Evolutionary conservation across 1,139 yeast species (phyloP), one percentile per base, ranked within the genome.

Genomic region (Magnusiomyces suaveolens): DNA sequence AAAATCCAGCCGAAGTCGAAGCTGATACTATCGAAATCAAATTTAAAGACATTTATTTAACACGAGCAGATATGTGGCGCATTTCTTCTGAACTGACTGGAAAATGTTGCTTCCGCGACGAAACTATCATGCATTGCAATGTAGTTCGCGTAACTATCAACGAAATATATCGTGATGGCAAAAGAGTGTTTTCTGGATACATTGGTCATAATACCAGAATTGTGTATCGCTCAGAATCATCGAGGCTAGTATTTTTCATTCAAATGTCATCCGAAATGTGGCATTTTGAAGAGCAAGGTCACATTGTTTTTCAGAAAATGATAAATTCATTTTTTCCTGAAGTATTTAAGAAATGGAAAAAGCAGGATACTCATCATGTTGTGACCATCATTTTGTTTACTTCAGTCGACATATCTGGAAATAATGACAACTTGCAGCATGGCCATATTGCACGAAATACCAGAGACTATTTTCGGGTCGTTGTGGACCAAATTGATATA

Each of bases 251-350:
- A 14, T 87, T 90, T 51, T 75, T 94, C 58, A 82, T 94, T 52
- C 98, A 94, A 66, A 80, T 90, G 60, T 87, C 97, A 1, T 77
- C 85, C 46, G 99, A 94, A 65, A 94, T 92, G 97, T 94, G 97
- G 95, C 89, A 90, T 66, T 94, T 94, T 68, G 97, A 92, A 69
- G 97, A 90, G 65, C 86, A 85, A 62, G 98, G 98, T 0, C 97
- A 90, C 64, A 86, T 90, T 52, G 80, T 88, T 79, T 92, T 90
- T 66, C 95, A 90, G 67, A 89, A 89, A 68, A 80, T 94, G 63
- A 88, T 94, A 52, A 90, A 92, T 67, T 87, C 95, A 24, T 75
- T 92, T 56, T 81, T 94, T 57, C 98, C 99, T 0, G 86, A 84
- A 59, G 84, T 92, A 29, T 89, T 94, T 68, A 84, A 83, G 61